Percentiles rank a stretch among this genome's conserved stretches.
These are phyloP conservation scores for Candida morakotiae DNA, from an alignment of 805 yeast genomes.

Conservation along the genomic window DNA sequence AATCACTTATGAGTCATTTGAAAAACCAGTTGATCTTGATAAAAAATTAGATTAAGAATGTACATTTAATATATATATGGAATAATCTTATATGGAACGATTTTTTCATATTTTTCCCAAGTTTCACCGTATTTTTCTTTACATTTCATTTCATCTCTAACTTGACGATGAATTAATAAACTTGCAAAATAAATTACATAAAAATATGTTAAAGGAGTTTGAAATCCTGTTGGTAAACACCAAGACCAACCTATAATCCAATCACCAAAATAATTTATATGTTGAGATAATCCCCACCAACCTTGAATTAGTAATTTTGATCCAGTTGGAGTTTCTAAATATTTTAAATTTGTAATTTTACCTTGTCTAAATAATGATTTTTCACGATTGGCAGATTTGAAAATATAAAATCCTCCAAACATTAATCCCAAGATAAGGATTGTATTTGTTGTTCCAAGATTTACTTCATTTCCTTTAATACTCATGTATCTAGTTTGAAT, in stretches of 20 bases:
- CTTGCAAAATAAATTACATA: slow-evolving; percentile 80
- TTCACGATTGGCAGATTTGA: slow-evolving; percentile 80
- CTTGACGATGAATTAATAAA: slow-evolving; percentile 82
- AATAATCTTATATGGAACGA: slow-evolving; percentile 85
- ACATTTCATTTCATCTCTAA: slow-evolving; percentile 90
- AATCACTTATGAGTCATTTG: slow-evolving; percentile 80
- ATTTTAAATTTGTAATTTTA: slow-evolving; percentile 51
- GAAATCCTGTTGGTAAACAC: slow-evolving; percentile 86
- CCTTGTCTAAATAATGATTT: slow-evolving; percentile 83
- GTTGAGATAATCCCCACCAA: slow-evolving; percentile 95
- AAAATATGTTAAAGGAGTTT: slow-evolving; percentile 81
- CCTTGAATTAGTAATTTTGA: slow-evolving; percentile 82
- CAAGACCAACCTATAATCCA: slow-evolving; percentile 89
- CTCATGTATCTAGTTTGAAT: slow-evolving; percentile 82
- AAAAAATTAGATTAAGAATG: slow-evolving; percentile 48
- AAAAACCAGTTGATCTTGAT: slow-evolving; percentile 55
- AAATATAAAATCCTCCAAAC: slow-evolving; percentile 69
- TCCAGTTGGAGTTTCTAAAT: slow-evolving; percentile 68
- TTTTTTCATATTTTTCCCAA: slow-evolving; percentile 78
- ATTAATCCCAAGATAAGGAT: slow-evolving; percentile 45
- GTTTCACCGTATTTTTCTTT: slow-evolving; percentile 76
- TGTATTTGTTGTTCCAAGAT: slow-evolving; percentile 43
- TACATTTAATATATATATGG: slow-evolving; percentile 89
- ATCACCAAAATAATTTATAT: slow-evolving; percentile 93
- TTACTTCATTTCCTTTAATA: slow-evolving; percentile 46